Evolutionary conservation across 2,329 filamentous ascomycete species (phyloP), one percentile per base, ranked within the genome.

Genomic region (Trichoderma sp.): DNA sequence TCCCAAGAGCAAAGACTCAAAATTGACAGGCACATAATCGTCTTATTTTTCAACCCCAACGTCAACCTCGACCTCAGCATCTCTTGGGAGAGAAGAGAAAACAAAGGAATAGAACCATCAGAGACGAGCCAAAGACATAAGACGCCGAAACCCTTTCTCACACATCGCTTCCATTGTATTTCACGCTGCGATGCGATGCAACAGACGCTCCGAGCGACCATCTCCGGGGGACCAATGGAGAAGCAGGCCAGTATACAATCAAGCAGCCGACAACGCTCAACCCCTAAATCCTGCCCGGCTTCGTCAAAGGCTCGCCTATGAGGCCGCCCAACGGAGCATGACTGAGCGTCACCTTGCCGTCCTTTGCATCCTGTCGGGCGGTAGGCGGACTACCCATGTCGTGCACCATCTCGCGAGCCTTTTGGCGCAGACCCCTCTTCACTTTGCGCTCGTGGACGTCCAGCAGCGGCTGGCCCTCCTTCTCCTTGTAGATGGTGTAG

Each of bases 371-470:
- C 63, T 75, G 72, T 54, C 73, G 68, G 30, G 67, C 62, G 14
- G 74, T 76, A 1, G 74, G 74, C 50, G 75, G 75, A 30, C 68
- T 71, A 59, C 75, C 74, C 57, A 76, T 69, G 56, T 76, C 74
- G 56, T 73, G 69, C 34, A 76, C 69, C 58, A 76, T 71, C 52
- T 75, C 74, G 66, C 74, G 74, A 17, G 75, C 74, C 63, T 73
- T 73, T 62, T 76, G 72, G 52, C 74, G 73, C 64, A 75, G 66
- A 56, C 72, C 72, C 52, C 73, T 68, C 39, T 72, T 71, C 7
- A 50, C 55, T 28, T 51, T 60, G 54, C 66, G 48, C 9, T 67
- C 57, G 30, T 63, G 54, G 14, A 59, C 47, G 28, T 62, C 43
- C 48, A 54, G 21, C 17, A 45, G 43, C 55, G 57, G 50, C 54